Evolutionary conservation across 192 early-diverging fungal species (phyloP), one percentile per base, ranked within the genome.

Genomic region (Linnemannia elongata): DNA sequence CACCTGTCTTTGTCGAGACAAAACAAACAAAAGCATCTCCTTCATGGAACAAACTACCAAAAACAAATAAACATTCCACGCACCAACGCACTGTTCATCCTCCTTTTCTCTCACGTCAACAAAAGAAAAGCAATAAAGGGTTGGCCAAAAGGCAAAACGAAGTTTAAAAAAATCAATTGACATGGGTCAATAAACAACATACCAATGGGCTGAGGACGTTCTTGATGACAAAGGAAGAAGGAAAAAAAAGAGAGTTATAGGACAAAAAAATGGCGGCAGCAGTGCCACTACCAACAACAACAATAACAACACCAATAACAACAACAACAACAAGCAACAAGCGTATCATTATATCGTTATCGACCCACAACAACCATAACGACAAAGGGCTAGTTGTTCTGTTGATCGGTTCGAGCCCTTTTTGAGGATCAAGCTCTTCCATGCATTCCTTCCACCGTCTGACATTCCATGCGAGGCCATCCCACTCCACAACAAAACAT

Each of bases 311-410:
- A n/a, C 0, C 2, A 60, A 7, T 6, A 8, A 27, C n/a, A 27
- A 20, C n/a, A 57, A 57, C 55, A 57, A 57, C 5, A 57, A 27
- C 6, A 57, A 57, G 18, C 49, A 52, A 22, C 7, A 15, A 12
- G 17, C 55, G n/a, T 60, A 60, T 60, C 55, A n/a, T 60, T 60
- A 27, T 60, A 60, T 60, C 55, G 55, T 60, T 60, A 27, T 60
- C 55, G 55, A n/a, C 4, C 1, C 22, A 22, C 15, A 55, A n/a
- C 55, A 60, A 30, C 60, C 33, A 63, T 12, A 63, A 27, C 57
- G n/a, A 35, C 60, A 33, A 33, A 33, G 9, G n/a, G 1, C 52
- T 57, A 57, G 52, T n/a, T 10, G 6, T 27, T 57, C 27, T 57
- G n/a, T 52, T 66, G 30, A 33, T 33, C 60, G 60, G 30, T 13